Evolutionary conservation across 2,329 filamentous ascomycete species (phyloP).

Genomic region (Colletotrichum somersetense): DNA sequence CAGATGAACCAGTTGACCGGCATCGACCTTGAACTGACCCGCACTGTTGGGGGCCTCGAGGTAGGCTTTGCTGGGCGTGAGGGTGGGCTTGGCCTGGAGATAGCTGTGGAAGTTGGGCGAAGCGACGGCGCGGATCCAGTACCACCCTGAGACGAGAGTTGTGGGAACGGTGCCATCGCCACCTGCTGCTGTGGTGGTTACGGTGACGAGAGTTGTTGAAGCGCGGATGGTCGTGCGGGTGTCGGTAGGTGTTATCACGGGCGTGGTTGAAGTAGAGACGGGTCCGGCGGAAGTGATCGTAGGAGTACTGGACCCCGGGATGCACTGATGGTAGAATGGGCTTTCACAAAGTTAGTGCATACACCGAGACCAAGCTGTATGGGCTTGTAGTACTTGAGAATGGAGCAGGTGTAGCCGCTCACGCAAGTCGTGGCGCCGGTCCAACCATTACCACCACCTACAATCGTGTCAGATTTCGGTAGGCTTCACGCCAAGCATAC

Average conservation of each 20-base stretch:
- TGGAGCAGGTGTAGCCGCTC: conserved; percentile 38
- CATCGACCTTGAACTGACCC: conserved; percentile 68
- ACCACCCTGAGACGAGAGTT: conserved; percentile 64
- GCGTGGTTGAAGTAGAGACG: conserved; percentile 16
- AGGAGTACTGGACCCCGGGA: conserved; percentile 29
- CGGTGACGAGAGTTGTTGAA: conserved; percentile 30
- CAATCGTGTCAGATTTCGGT: not conserved
- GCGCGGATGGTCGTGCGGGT: conserved; percentile 22
- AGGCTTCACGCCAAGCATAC: not conserved
- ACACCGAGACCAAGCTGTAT: not conserved
- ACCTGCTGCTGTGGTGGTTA: conserved; percentile 24
- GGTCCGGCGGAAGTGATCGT: conserved; percentile 20
- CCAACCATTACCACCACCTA: conserved; percentile 39
- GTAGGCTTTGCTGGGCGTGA: conserved; percentile 61
- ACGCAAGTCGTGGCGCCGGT: conserved; percentile 30
- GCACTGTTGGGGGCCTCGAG: conserved; percentile 65
- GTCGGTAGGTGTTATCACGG: conserved; percentile 12
- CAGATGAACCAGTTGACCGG: conserved; percentile 68
- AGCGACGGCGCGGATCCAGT: conserved; percentile 70
- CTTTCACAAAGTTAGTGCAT: conserved; percentile 8
- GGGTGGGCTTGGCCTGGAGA: conserved; percentile 61
- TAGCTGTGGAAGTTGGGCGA: conserved; percentile 70
- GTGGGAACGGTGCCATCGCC: conserved; percentile 39
- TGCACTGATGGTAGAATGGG: conserved; percentile 37
- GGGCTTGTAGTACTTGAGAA: conserved; percentile 27